Base-by-base conservation (phyloP, 2,329 filamentous ascomycete species). In the Sclerotinia sclerotiorum region DNA sequence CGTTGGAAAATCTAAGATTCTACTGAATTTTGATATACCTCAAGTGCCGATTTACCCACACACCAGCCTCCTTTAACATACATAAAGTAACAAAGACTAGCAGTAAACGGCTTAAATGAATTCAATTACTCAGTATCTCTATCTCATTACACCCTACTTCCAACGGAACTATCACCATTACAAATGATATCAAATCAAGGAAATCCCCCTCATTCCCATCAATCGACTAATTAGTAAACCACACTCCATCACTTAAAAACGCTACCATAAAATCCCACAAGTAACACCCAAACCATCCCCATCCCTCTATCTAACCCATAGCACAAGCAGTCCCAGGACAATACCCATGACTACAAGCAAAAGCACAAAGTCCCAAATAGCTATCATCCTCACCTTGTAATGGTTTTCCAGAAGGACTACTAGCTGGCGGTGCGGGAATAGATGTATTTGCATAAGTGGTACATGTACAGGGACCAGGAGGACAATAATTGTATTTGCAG, bases 351-450 rank as follows among this genome's bases (percentile, higher is more conserved):
- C 79, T 80, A 57, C 82, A 84, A 17, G 80, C 77, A 70, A 78
- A 84, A 68, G 79, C 82, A 70, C 82, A 84, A 21, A 84, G 77
- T 0, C 81, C 82, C 51, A 78, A 70, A 69, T 83, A 84, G 1
- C 76, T 74, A 4, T 78, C 76, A 49, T 76, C 73, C 35, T 78
- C 71, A 1, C 78, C 78, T 0, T 74, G 65, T 2, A 77, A 61
- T 5, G 80, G 80, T 48, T 78, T 79, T 0, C 80, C 79, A 2
- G 76, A 51, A 0, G 72, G 70, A 0, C 77, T 77, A 21, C 73
- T 79, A 15, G 63, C 65, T 13, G 75, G 71, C 6, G 71, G 72
- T n/a, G 69, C 69, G 5, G 72, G 63, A 5, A 72, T 69, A 7
- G 65, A 69, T 13, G 65, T 46, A 21, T 69, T 21, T 2, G 29